Evolutionary conservation across 192 early-diverging fungal species (phyloP), one percentile per base, ranked within the genome.

Genomic region (Funneliformis mosseae): DNA sequence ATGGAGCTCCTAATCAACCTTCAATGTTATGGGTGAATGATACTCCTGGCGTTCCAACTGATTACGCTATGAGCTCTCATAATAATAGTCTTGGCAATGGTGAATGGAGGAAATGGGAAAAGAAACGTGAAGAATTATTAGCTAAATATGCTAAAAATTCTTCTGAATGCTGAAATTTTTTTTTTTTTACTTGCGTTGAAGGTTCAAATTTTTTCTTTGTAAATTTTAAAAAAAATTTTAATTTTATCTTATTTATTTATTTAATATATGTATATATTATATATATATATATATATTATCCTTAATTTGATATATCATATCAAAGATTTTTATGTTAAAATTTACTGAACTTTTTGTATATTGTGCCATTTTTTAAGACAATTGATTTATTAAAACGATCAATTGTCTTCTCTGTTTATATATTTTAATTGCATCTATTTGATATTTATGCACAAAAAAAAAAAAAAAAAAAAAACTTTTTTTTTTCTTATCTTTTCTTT

Each of bases 121-220:
- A 79, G 59, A 79, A 79, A 59, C 66, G 78, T 5, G 78, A 79
- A 79, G 78, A 79, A 62, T 71, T 79, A 71, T 72, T 79, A 48
- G 67, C 78, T 42, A 79, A 79, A 59, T 79, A 79, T 79, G 78
- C 59, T 8, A 79, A 79, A 42, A 79, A 48, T 79, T 61, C 12
- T 42, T 28, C 25, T 28, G 71, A 73, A 50, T 33, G 18, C 16
- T 70, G n/a, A 70, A 70, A 55, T 21, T 16, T 50, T 12, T 50
- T 33, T 33, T 33, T 33, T 33, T n/a, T n/a, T n/a, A n/a, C n/a
- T 48, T 48, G 46, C 12, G 12, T 48, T 14, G 46, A 48, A 48
- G 46, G 46, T 48, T 48, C 14, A 55, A 55, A 55, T 16, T 55
- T 55, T 21, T 55, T 55, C 50, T 55, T 45, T 55, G 50, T 55